Base-by-base conservation (phyloP, 2,329 filamentous ascomycete species). In the Botryosphaeria dothidea region DNA sequence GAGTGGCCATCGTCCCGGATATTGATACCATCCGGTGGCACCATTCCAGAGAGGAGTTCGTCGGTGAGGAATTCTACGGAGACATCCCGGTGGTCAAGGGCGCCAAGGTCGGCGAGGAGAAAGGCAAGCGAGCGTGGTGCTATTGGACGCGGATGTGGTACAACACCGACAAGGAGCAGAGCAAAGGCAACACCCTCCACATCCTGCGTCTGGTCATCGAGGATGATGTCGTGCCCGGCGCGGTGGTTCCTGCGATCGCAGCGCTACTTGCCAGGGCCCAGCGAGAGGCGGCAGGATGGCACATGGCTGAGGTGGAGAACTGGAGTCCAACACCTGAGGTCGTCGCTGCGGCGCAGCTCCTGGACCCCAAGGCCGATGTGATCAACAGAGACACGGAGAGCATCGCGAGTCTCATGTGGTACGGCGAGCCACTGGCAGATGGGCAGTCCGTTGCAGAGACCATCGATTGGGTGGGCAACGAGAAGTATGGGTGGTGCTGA, bases 401-500 rank as follows among this genome's bases (percentile, higher is more conserved):
- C 74, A 90, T 94, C 66, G 81, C 90, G 0, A 90, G 89, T 70
- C 73, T 93, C 75, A 86, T 85, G 77, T 93, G 90, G 90, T 90
- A 90, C 71, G 88, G 86, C 2, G 76, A 81, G 45, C 73, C 71
- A 1, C 73, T 71, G 1, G 64, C 69, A 1, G 78, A 80, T 9
- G 75, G 75, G 13, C 85, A 82, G 4, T 71, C 78, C 5, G 70
- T 76, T 1, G 79, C 75, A 0, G 80, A 82, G 5, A 80, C 85
- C 25, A 77, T 92, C 5, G 86, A 91, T 57, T 94, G 91, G 91
- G 78, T 92, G 58, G 85, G 83, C 13, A 92, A 91, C 71, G 90
- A 93, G 77, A 93, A 92, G 79, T 93, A 86, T 78, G 90, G 83
- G 1, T 94, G 91, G 91, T 92, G 89, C 74, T 93, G 74, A 80